phyloP scores from a whole-genome alignment of 257 asterid species.

The Ilex aquifolium region DNA sequence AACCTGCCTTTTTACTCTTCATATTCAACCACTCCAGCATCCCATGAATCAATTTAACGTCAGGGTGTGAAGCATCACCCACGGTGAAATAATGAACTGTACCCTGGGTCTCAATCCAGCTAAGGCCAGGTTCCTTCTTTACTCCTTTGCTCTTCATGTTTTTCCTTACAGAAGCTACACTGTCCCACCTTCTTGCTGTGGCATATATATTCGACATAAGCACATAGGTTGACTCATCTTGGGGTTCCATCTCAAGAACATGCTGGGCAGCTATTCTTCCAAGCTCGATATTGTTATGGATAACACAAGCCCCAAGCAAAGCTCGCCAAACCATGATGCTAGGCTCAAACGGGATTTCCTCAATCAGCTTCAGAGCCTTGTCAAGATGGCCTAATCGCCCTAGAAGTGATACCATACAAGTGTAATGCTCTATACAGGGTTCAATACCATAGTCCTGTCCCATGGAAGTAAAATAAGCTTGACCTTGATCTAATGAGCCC shows the following conservation, averaged over 20 bases:
- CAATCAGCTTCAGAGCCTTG: conserved; percentile 59
- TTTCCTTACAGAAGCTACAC: conserved; percentile 66
- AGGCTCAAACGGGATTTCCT: conserved; percentile 65
- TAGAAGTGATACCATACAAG: conserved; percentile 84
- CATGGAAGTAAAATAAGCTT: conserved; percentile 57
- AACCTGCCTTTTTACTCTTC: conserved; percentile 48
- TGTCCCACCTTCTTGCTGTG: conserved; percentile 67
- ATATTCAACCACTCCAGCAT: conserved; percentile 84
- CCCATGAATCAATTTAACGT: conserved; percentile 57
- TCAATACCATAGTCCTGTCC: conserved; percentile 50
- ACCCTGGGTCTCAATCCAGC: conserved; percentile 87
- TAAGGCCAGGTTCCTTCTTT: conserved; percentile 89
- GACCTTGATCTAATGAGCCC: conserved; percentile 68
- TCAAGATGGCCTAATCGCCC: conserved; percentile 84
- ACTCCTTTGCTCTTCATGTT: conserved; percentile 65
- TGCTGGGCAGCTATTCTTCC: conserved; percentile 70
- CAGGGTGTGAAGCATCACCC: conserved; percentile 79
- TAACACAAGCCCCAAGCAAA: conserved; percentile 86
- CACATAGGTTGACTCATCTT: conserved; percentile 75
- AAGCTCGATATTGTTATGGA: conserved; percentile 62
- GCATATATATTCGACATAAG: conserved; percentile 79
- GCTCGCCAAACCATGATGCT: conserved; percentile 98
- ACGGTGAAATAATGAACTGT: conserved; percentile 71
- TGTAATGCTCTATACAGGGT: conserved; percentile 84
- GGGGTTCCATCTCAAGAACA: conserved; percentile 78